Conservation (phyloP, 2,329 filamentous ascomycete species). For the Onygenales sp. region DNA sequence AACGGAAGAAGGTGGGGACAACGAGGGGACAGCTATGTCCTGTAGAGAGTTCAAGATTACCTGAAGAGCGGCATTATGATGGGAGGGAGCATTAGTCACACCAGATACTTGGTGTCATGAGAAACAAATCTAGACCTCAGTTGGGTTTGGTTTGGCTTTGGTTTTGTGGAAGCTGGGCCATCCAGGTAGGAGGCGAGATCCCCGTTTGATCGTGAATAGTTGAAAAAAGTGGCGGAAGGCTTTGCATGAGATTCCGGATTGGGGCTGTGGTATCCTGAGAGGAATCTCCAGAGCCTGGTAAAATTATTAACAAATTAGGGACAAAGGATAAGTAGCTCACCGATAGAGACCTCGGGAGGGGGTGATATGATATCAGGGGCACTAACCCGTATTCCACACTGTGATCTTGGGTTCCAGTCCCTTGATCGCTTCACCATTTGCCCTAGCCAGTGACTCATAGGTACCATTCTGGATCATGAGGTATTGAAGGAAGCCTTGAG, state of each 20-base stretch:
- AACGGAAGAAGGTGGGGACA: no score
- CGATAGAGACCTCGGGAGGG: not conserved
- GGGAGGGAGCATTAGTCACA: no score
- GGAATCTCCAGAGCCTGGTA: slow-evolving; percentile 30
- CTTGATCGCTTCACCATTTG: slow-evolving; percentile 65
- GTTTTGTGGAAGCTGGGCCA: slow-evolving; percentile 42
- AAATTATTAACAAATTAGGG: not conserved
- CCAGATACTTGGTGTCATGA: no score
- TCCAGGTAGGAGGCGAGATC: slow-evolving; percentile 68
- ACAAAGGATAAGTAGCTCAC: no score
- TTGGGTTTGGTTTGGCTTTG: not conserved
- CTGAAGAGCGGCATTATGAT: no score
- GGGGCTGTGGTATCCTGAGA: slow-evolving; percentile 49
- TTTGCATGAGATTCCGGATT: slow-evolving; percentile 76
- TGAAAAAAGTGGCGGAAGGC: slow-evolving; percentile 68
- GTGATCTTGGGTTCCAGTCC: slow-evolving; percentile 83
- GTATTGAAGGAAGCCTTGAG: slow-evolving; percentile 69
- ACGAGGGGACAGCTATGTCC: no score
- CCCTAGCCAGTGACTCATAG: slow-evolving; percentile 66
- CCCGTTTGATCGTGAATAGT: slow-evolving; percentile 87
- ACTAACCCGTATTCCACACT: slow-evolving; percentile 69
- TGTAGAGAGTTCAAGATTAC: no score
- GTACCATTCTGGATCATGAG: slow-evolving; percentile 80
- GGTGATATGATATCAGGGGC: not conserved
- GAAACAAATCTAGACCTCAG: no score